phyloP scores from a whole-genome alignment of 78 protist genomes.

The Bodo saltans region DNA sequence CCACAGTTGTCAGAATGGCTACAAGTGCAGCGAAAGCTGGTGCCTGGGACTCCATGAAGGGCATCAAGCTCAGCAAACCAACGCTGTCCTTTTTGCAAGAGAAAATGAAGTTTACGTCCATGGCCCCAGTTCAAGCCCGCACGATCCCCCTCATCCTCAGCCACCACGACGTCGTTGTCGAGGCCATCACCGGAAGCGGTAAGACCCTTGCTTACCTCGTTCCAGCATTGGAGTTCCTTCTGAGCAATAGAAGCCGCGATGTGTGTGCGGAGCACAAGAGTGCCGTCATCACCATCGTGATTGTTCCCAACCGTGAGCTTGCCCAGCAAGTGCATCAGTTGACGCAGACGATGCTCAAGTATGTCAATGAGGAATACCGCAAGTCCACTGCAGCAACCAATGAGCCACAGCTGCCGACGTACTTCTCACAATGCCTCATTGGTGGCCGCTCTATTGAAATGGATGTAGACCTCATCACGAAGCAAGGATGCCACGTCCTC shows the following conservation, averaged over 20 bases:
- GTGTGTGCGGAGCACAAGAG: neutral
- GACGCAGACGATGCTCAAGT: conserved; percentile 5
- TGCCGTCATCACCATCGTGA: conserved; percentile 26
- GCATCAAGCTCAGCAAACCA: neutral
- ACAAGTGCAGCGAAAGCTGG: no score
- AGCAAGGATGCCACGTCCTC: conserved; percentile 57
- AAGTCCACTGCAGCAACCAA: neutral
- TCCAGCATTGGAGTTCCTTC: conserved; percentile 26
- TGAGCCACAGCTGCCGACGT: neutral
- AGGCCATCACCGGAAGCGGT: conserved; percentile 43
- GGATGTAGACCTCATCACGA: neutral
- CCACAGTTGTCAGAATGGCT: no score
- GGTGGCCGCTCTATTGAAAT: conserved; percentile 26
- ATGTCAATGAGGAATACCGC: neutral
- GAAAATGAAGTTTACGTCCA: neutral
- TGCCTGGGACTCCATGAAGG: neutral
- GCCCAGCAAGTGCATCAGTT: conserved; percentile 42
- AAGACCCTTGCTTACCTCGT: conserved; percentile 45
- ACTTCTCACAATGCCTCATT: no score
- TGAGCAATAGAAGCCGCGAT: neutral
- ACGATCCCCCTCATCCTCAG: conserved; percentile 27
- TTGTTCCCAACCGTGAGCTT: conserved; percentile 51
- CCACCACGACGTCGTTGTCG: conserved; percentile 40
- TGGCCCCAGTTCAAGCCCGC: conserved; percentile 36
- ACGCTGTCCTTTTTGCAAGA: neutral